Evolutionary conservation across 2,329 filamentous ascomycete species (phyloP).

Genomic region (Orbilia oligospora): DNA sequence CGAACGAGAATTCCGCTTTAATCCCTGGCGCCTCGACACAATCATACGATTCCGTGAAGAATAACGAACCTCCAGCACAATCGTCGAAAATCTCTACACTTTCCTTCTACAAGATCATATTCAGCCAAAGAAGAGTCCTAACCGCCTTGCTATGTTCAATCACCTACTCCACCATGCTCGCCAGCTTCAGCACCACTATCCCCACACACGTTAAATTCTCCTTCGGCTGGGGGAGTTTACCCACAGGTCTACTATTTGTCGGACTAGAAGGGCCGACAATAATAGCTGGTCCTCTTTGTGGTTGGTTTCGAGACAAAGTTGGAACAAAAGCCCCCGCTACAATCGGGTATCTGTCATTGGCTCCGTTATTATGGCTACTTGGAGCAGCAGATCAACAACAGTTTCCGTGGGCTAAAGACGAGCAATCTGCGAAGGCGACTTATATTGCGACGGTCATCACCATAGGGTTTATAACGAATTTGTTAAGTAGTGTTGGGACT

Average conservation of each 20-base stretch:
- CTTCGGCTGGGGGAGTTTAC: conserved; percentile 63
- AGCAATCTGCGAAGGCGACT: conserved; percentile 61
- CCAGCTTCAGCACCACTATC: conserved; percentile 63
- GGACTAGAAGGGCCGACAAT: conserved; percentile 61
- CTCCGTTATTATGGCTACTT: conserved; percentile 64
- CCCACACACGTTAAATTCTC: conserved; percentile 62
- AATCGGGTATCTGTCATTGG: conserved; percentile 63
- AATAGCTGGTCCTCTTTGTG: conserved; percentile 52
- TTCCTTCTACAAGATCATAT: conserved; percentile 60
- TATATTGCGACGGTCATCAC: conserved; percentile 62
- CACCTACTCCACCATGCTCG: conserved; percentile 46
- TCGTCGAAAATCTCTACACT: conserved; percentile 16
- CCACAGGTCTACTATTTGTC: conserved; percentile 62
- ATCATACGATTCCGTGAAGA: not conserved
- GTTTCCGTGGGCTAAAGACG: conserved; percentile 63
- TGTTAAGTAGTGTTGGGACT: conserved; percentile 64
- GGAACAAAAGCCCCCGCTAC: conserved; percentile 59
- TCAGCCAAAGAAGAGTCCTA: conserved; percentile 57
- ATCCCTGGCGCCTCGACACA: not conserved
- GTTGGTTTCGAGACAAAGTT: conserved; percentile 62
- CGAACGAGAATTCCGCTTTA: conserved; percentile 7
- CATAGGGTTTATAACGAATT: conserved; percentile 63
- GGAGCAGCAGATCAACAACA: conserved; percentile 65
- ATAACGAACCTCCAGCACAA: not conserved
- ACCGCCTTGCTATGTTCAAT: conserved; percentile 42